Conservation (phyloP, 1,284 basidiomycete genomes). For the Trametes polyzona region DNA sequence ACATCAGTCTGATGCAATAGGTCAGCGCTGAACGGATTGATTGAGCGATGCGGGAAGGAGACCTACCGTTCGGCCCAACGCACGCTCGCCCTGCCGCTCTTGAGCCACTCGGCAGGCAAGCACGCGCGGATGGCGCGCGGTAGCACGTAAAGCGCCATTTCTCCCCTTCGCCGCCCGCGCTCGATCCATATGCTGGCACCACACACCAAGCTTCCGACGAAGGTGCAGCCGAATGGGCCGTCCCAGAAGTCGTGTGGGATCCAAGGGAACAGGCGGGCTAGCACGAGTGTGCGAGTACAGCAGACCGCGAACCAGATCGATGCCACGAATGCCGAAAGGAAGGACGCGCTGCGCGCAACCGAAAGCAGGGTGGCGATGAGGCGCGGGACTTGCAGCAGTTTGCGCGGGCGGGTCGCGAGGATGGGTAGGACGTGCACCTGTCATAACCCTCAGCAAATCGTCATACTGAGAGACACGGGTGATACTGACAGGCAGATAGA, state of each 20-base stretch:
- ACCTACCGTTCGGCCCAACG: constrained; percentile 58
- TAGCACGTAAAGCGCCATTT: constrained; percentile 78
- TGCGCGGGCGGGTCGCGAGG: constrained; percentile 58
- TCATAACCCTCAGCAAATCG: no score
- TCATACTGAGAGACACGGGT: neutral
- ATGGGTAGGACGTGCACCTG: constrained; percentile 73
- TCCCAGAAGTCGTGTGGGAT: constrained; percentile 79
- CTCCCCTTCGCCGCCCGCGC: constrained; percentile 66
- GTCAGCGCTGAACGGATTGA: constrained; percentile 29
- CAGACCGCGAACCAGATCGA: constrained; percentile 73
- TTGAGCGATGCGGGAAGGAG: constrained; percentile 13
- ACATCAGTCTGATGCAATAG: constrained; percentile 42
- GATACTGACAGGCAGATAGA: constrained; percentile 65
- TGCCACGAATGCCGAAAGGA: constrained; percentile 72
- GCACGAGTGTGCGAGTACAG: constrained; percentile 61
- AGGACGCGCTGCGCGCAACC: constrained; percentile 65
- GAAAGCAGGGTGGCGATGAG: constrained; percentile 48
- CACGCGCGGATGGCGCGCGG: constrained; percentile 68
- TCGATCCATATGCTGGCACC: constrained; percentile 79
- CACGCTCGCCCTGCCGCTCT: constrained; percentile 43
- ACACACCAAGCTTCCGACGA: constrained; percentile 71
- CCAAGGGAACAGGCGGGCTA: constrained; percentile 63
- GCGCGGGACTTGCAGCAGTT: constrained; percentile 48
- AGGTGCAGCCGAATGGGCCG: constrained; percentile 67
- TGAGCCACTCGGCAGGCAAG: constrained; percentile 57